phyloP scores from a whole-genome alignment of 2,329 filamentous ascomycete genomes.

The Talaromyces pinophilus region DNA sequence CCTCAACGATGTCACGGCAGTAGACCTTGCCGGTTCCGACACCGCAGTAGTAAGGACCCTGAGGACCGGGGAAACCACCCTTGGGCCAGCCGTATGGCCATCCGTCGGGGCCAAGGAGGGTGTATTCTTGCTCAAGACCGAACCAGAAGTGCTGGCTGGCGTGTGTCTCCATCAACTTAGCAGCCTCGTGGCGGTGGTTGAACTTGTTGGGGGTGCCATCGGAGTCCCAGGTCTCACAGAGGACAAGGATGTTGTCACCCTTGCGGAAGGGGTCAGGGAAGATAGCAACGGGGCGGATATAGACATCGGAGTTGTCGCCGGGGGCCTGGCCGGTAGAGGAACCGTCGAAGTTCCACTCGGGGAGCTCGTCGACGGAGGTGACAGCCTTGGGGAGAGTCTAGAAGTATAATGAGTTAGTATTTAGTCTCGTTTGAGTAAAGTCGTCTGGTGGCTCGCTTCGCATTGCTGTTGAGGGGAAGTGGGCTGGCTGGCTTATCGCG shows the following conservation, averaged over 20 bases:
- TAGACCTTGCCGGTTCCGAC: slow-evolving; percentile 96
- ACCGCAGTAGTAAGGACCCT: slow-evolving; percentile 97
- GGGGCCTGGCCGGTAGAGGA: slow-evolving; percentile 91
- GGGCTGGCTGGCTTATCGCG: slow-evolving; percentile 27
- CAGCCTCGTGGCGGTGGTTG: slow-evolving; percentile 94
- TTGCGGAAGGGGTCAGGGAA: slow-evolving; percentile 91
- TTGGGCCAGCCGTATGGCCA: slow-evolving; percentile 91
- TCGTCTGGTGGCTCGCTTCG: slow-evolving; percentile 9
- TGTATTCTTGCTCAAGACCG: slow-evolving; percentile 98
- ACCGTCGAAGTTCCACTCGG: slow-evolving; percentile 82
- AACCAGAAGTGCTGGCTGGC: slow-evolving; percentile 89
- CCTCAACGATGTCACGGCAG: slow-evolving; percentile 96
- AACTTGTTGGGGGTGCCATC: slow-evolving; percentile 96
- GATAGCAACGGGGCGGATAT: slow-evolving; percentile 85
- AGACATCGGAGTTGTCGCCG: slow-evolving; percentile 95
- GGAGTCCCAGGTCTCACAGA: slow-evolving; percentile 90
- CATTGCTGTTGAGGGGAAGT: slow-evolving; percentile 16
- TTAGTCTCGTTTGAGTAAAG: neutral
- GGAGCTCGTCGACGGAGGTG: slow-evolving; percentile 63
- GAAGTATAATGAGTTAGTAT: neutral
- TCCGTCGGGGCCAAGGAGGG: slow-evolving; percentile 79
- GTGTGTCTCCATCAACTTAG: slow-evolving; percentile 86
- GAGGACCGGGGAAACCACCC: slow-evolving; percentile 85
- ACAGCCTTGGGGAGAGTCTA: slow-evolving; percentile 66
- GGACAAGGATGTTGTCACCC: slow-evolving; percentile 88